Conservation (phyloP, 495 filamentous ascomycete species). For the Lasiosphaeris hirsuta region DNA sequence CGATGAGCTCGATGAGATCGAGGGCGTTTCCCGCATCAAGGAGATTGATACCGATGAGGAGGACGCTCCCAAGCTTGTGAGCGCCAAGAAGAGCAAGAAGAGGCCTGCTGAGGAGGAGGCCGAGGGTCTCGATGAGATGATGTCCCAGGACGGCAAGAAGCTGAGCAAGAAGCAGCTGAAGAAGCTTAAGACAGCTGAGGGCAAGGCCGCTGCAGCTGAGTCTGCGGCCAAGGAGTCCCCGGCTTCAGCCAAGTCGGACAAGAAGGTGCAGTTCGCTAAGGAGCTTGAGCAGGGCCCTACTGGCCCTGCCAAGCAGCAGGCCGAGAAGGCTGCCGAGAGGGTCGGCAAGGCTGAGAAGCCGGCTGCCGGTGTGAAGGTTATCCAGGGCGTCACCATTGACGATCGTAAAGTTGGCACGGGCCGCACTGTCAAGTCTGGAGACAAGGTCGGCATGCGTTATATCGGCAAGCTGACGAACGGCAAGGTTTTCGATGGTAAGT, state of each 20-base stretch:
- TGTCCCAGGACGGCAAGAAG: constrained; percentile 62
- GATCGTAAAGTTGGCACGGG: constrained; percentile 91
- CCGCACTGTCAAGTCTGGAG: constrained; percentile 75
- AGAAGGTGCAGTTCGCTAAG: constrained; percentile 99
- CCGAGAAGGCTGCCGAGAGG: constrained; percentile 29
- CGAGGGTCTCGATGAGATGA: constrained; percentile 71
- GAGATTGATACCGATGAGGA: constrained; percentile 86
- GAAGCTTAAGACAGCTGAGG: constrained; percentile 98
- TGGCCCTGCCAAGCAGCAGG: constrained; percentile 50
- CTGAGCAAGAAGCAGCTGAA: constrained; percentile 97
- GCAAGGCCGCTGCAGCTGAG: constrained; percentile 58
- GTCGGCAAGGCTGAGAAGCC: constrained; percentile 21
- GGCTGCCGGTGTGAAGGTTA: constrained; percentile 64
- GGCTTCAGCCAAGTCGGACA: constrained; percentile 59
- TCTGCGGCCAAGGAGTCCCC: constrained; percentile 39
- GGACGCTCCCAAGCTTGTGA: constrained; percentile 71
- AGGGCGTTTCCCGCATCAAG: constrained; percentile 75
- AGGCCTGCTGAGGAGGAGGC: constrained; percentile 69
- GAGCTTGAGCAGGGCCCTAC: constrained; percentile 96
- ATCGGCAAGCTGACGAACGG: constrained; percentile 92
- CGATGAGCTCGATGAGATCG: constrained; percentile 78
- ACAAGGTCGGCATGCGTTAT: constrained; percentile 88
- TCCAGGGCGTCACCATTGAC: constrained; percentile 86
- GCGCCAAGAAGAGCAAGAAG: constrained; percentile 68
- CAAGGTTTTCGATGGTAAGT: constrained; percentile 89